phyloP scores from a whole-genome alignment of 2,329 filamentous ascomycete species.

The Venturia asperata region DNA sequence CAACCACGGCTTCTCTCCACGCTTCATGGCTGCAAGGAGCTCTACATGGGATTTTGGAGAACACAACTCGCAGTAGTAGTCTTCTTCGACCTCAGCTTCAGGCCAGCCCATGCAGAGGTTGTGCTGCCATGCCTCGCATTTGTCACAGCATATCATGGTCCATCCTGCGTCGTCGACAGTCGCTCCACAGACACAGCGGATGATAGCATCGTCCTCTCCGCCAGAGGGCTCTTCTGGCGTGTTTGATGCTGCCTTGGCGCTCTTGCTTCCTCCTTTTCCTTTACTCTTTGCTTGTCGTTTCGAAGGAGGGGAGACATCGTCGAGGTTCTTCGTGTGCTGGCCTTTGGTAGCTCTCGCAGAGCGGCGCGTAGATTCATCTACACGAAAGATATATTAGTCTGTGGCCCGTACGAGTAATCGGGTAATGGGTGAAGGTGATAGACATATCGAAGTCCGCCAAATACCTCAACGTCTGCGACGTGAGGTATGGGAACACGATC shows the following conservation, averaged over 20 bases:
- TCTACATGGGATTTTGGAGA: slow-evolving; percentile 74
- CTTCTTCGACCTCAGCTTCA: slow-evolving; percentile 66
- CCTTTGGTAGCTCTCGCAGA: slow-evolving; percentile 96
- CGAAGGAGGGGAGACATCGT: slow-evolving; percentile 36
- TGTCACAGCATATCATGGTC: slow-evolving; percentile 93
- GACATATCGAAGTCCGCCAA: neutral
- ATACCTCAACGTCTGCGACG: slow-evolving; percentile 8
- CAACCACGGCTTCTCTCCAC: slow-evolving; percentile 84
- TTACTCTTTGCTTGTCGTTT: slow-evolving; percentile 44
- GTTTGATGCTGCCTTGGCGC: slow-evolving; percentile 36
- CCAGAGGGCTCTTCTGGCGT: slow-evolving; percentile 45
- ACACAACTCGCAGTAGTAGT: slow-evolving; percentile 92
- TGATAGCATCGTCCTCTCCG: slow-evolving; percentile 62
- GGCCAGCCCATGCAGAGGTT: slow-evolving; percentile 90
- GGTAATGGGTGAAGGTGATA: slow-evolving; percentile 15
- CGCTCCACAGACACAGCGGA: slow-evolving; percentile 88
- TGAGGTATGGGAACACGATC: neutral
- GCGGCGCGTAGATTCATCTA: slow-evolving; percentile 73
- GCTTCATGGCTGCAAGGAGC: slow-evolving; percentile 68
- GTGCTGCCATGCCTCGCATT: slow-evolving; percentile 91
- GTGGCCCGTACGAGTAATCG: slow-evolving; percentile 12
- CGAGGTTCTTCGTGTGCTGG: slow-evolving; percentile 83
- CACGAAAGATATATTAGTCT: slow-evolving; percentile 27
- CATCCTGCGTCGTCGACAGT: slow-evolving; percentile 79
- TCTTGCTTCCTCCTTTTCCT: slow-evolving; percentile 32